These are phyloP conservation scores for Notholithocarpus densiflorus DNA, from an alignment of 306 rosid genomes.

Conservation along the genomic window DNA sequence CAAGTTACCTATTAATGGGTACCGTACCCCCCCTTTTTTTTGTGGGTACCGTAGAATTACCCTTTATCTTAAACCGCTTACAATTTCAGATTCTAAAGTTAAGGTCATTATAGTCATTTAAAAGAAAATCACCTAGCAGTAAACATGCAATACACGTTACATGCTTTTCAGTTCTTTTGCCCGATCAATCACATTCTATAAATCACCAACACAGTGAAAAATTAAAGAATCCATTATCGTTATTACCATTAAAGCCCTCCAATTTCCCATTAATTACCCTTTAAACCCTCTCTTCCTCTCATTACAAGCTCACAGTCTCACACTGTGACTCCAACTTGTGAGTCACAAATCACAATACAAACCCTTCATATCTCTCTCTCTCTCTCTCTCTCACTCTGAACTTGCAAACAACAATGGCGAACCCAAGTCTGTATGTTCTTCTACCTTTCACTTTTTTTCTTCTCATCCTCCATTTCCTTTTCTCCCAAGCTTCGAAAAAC, in stretches of 20 bases:
- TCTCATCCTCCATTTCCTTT: conserved; percentile 7
- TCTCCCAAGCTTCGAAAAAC: conserved; percentile 18
- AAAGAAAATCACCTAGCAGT: neutral
- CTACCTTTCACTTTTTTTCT: neutral
- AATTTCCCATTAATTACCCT: conserved; percentile 29
- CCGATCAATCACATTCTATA: neutral
- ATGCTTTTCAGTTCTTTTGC: neutral
- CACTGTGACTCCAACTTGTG: neutral
- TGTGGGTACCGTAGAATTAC: too few relatives aligned
- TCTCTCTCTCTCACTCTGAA: conserved; percentile 8
- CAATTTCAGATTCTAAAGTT: neutral
- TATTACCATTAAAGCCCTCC: conserved; percentile 33
- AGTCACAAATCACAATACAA: too few relatives aligned
- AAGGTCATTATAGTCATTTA: conserved; percentile 23
- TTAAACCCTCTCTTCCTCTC: conserved; percentile 4
- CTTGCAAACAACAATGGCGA: conserved; percentile 51
- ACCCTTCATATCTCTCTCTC: neutral
- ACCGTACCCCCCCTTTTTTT: too few relatives aligned
- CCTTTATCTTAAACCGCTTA: neutral
- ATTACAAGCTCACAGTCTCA: neutral
- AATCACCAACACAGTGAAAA: neutral
- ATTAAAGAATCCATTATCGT: neutral
- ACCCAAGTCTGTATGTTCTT: conserved; percentile 6
- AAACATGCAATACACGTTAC: neutral
- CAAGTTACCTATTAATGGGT: too few relatives aligned